These are phyloP conservation scores for Odontarrhena argentea DNA, from an alignment of 345 rosid genomes.

Conservation along the genomic window DNA sequence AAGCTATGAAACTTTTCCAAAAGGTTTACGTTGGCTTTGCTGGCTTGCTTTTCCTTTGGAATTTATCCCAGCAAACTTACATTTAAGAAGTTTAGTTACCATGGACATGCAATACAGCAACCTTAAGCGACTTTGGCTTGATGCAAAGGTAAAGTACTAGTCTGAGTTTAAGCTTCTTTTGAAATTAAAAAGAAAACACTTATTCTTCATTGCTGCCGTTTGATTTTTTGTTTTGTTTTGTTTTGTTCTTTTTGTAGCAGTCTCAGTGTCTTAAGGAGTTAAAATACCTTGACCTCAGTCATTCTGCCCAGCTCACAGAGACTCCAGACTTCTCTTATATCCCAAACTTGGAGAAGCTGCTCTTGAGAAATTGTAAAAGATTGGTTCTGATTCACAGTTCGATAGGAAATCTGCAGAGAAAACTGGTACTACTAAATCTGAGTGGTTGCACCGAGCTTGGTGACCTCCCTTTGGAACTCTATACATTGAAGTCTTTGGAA, in stretches of 20 bases:
- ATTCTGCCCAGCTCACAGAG: neutral
- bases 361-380: slow-evolving; percentile 2
- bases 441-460: neutral
- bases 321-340: slow-evolving; percentile 5
- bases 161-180: no score
- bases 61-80: no score
- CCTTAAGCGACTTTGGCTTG: no score
- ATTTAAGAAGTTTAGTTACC: no score
- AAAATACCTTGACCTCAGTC: slow-evolving; percentile 16
- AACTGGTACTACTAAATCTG: slow-evolving; percentile 17
- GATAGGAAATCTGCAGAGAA: neutral
- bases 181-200: no score
- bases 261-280: neutral
- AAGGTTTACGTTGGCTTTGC: no score
- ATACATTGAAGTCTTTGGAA: slow-evolving; percentile 8
- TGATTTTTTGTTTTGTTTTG: no score
- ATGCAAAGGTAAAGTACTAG: no score
- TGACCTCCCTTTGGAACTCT: neutral
- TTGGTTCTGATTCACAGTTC: slow-evolving; percentile 5
- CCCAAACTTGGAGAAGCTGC: slow-evolving; percentile 17
- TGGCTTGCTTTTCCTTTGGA: no score
- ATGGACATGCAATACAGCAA: no score
- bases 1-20: no score
- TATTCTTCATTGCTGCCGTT: no score
- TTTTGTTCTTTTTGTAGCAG: neutral